phyloP scores from a whole-genome alignment of 192 early-diverging fungal species.

The Paraglomus occultum region DNA sequence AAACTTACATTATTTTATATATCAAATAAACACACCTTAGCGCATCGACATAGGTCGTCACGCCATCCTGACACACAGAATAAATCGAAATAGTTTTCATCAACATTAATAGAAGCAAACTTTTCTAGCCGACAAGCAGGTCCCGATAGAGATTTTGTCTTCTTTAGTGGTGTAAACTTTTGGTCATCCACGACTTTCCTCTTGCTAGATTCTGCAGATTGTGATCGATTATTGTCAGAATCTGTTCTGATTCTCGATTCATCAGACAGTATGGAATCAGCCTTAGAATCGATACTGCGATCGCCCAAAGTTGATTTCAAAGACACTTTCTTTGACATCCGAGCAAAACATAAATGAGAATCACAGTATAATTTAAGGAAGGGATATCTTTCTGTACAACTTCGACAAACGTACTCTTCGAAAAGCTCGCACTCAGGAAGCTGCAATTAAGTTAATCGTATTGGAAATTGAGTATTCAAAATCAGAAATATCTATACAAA shows the following conservation, averaged over 20 bases:
- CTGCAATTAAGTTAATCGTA: slow-evolving; percentile 34
- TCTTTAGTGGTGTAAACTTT: background rate
- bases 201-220: slow-evolving; percentile 16
- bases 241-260: too few species aligned
- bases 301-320: too few species aligned
- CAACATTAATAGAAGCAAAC: slow-evolving; percentile 4
- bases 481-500: background rate
- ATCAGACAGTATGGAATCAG: too few species aligned
- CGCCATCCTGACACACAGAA: slow-evolving; percentile 76
- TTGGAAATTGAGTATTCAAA: slow-evolving; percentile 6
- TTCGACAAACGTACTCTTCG: slow-evolving; percentile 69
- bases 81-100: slow-evolving; percentile 54
- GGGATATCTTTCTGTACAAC: slow-evolving; percentile 51
- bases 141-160: slow-evolving; percentile 20
- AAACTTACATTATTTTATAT: too few species aligned
- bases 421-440: slow-evolving; percentile 54
- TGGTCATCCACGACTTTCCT: slow-evolving; percentile 22
- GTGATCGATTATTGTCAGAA: too few species aligned
- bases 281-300: too few species aligned
- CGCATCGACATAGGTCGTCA: slow-evolving; percentile 68
- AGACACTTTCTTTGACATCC: too few species aligned
- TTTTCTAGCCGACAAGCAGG: slow-evolving; percentile 23
- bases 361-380: slow-evolving; percentile 34
- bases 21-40: slow-evolving; percentile 31
- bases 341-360: slow-evolving; percentile 26